Base-by-base conservation (phyloP, 148 eudicot species). In the Vaccinium darrowii region DNA sequence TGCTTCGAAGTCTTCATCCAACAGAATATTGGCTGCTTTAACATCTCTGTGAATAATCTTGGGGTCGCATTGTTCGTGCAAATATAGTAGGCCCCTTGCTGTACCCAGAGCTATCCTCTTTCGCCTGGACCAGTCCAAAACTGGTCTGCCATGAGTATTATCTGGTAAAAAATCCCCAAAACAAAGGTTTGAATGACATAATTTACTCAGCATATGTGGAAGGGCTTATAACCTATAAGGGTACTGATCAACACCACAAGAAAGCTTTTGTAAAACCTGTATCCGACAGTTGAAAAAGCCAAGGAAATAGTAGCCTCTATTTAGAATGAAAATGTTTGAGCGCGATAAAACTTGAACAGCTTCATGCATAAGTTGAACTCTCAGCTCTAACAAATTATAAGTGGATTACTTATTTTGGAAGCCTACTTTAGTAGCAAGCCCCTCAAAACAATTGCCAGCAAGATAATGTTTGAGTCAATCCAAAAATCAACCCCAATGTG, bases 1-100 rank as follows among this genome's bases (percentile, higher is more conserved):
- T 7, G 98, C 98, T 87, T 96, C 98, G 53, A 93, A 96, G 84
- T 94, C 95, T 87, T 93, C 94, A 81, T 96, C 98, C 87, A 96
- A 91, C 82, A 96, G 87, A 84, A 96, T 94, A 85, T 96, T 96
- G 76, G 98, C 98, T 23, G 98, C 98, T 86, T 96, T 96, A 76
- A 96, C 98, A 81, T 96, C 98, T 27, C 98, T 95, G 84, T 96
- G 98, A 62, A 96, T 96, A 27, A 96, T 92, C 91, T 91, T 93
- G 33, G 98, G 98, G 91, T 94, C 98, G 84, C 98, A 93, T 53
- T 95, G 98, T 89, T 95, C 98, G 18, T 95, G 98, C 79, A 95
- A 86, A 84, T 94, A 96, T 82, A 94, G 87, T 82, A 96, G 83
- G 4, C 98, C 98, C 88, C 98, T 88, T 56, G 98, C 98, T 13